Evolutionary conservation across 176 grass and related monocot genomes (phyloP).

Genomic region (Hyparrhenia diplandra): DNA sequence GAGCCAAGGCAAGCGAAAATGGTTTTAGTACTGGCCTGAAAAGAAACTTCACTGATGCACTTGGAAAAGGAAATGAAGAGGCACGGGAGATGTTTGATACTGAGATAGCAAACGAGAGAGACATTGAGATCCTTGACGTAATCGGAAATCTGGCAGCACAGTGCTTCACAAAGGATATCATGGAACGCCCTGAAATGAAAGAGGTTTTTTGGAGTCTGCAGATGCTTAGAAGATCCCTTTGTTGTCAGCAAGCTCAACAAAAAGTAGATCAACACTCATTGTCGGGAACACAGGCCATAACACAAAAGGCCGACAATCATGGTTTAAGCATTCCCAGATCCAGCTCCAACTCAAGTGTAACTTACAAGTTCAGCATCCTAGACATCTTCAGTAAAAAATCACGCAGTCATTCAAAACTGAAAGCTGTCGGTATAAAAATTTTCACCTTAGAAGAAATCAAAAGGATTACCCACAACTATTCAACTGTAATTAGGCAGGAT

Average conservation of each 20-base stretch:
- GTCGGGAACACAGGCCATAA: background rate
- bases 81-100: background rate
- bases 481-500: background rate
- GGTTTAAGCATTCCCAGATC: background rate
- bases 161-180: background rate
- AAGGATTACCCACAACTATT: background rate
- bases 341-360: background rate
- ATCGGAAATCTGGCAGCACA: background rate
- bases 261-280: background rate
- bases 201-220: background rate
- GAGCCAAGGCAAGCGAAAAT: background rate
- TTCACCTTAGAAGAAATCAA: background rate
- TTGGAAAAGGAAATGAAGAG: background rate
- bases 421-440: no score
- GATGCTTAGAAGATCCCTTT: background rate
- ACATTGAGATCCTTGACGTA: background rate
- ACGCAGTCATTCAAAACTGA: background rate
- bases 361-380: background rate
- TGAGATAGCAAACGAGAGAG: background rate
- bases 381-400: background rate
- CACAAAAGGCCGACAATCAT: background rate
- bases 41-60: background rate
- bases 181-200: background rate
- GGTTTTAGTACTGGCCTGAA: background rate
- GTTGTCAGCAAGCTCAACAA: background rate